These are phyloP conservation scores for Cerioporus squamosus DNA, from an alignment of 1,284 basidiomycete species.

Conservation along the genomic window DNA sequence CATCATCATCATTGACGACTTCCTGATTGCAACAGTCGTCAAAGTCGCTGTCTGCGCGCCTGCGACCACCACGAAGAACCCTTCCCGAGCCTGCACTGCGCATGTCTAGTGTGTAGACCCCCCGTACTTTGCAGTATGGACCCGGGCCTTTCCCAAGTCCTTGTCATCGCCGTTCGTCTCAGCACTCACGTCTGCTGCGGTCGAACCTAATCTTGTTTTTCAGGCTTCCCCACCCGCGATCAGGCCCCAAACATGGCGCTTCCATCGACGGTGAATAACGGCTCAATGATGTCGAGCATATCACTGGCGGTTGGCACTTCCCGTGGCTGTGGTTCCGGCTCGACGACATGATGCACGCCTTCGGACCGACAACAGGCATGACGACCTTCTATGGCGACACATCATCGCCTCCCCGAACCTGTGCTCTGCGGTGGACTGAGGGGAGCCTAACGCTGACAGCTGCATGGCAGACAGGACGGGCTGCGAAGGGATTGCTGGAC, in stretches of 20 bases:
- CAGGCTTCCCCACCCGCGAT: not conserved
- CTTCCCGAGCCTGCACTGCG: too few relatives aligned
- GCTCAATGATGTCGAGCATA: not conserved
- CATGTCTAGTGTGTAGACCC: too few relatives aligned
- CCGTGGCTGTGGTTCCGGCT: conserved; percentile 14
- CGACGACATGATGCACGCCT: conserved; percentile 19
- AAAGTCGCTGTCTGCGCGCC: not conserved
- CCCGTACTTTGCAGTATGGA: too few relatives aligned
- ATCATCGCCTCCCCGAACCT: conserved; percentile 14
- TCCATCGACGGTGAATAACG: not conserved
- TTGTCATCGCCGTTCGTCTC: not conserved
- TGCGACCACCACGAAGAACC: not conserved
- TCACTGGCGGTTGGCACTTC: conserved; percentile 1
- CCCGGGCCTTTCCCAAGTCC: not conserved
- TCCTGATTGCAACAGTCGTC: not conserved
- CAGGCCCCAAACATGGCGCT: not conserved
- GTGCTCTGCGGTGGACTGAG: conserved; percentile 4
- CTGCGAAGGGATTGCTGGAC: conserved; percentile 1
- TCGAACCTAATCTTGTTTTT: not conserved
- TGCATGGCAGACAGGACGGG: conserved; percentile 5
- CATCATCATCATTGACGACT: not conserved
- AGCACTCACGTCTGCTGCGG: not conserved
- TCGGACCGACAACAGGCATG: conserved; percentile 15
- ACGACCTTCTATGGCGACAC: conserved; percentile 19
- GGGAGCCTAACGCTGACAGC: not conserved